A percentile compares a stretch with the other conserved stretches of the same genome.
These are phyloP conservation scores for Boletus mariae DNA, from an alignment of 1,284 basidiomycete species.

Conservation along the genomic window DNA sequence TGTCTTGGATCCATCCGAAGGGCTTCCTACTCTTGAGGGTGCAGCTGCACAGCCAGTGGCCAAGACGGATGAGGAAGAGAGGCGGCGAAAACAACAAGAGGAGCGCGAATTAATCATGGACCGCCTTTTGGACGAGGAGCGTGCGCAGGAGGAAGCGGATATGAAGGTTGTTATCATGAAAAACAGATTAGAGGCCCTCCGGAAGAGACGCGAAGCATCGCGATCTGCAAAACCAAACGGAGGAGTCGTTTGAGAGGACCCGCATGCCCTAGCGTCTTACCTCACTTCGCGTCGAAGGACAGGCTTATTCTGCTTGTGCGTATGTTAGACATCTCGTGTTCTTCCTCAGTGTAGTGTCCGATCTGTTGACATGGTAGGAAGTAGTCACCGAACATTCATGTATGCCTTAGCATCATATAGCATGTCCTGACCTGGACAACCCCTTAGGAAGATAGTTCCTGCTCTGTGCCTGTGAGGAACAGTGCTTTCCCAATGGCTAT, in stretches of 20 bases:
- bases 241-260: slow-evolving; percentile 9
- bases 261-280: no score
- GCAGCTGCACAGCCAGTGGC: slow-evolving; percentile 25
- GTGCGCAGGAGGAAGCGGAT: slow-evolving; percentile 80
- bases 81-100: slow-evolving; percentile 56
- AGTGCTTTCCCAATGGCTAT: background rate
- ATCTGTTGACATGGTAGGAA: background rate
- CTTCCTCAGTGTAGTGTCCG: background rate
- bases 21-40: slow-evolving; percentile 45
- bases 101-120: slow-evolving; percentile 82
- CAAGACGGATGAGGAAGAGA: slow-evolving; percentile 42
- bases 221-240: slow-evolving; percentile 28
- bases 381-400: background rate
- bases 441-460: background rate
- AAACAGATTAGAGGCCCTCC: slow-evolving; percentile 58
- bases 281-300: background rate
- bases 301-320: background rate
- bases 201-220: slow-evolving; percentile 49
- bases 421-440: background rate
- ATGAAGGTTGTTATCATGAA: slow-evolving; percentile 66
- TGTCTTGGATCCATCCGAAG: slow-evolving; percentile 43
- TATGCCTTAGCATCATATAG: background rate
- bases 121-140: slow-evolving; percentile 72
- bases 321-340: background rate
- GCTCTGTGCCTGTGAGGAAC: background rate